These are phyloP conservation scores for Ascochyta clinopodiicola DNA, from an alignment of 2,329 filamentous ascomycete species.

Conservation along the genomic window DNA sequence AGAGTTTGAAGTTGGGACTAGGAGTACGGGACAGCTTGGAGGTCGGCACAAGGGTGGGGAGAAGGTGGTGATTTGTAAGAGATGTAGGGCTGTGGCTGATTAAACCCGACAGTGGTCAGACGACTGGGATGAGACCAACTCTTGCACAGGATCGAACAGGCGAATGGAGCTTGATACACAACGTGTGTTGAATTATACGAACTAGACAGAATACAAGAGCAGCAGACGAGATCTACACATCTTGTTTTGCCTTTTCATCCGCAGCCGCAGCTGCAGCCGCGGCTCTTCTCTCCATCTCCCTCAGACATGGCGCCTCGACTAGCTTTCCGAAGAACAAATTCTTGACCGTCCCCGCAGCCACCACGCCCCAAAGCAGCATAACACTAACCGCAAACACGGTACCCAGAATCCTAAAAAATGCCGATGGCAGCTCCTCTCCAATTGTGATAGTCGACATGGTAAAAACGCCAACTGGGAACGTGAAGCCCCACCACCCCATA, in stretches of 20 bases:
- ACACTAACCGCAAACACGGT: conserved; percentile 60
- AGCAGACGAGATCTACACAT: conserved; percentile 1
- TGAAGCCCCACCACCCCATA: conserved; percentile 69
- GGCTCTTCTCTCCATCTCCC: conserved; percentile 32
- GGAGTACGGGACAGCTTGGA: conserved; percentile 44
- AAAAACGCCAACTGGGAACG: conserved; percentile 62
- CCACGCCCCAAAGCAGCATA: conserved; percentile 61
- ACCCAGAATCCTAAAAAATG: conserved; percentile 62
- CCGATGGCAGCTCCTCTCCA: conserved; percentile 60
- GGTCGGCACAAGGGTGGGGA: conserved; percentile 40
- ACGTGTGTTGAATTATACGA: too few relatives aligned
- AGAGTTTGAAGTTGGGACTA: conserved; percentile 68
- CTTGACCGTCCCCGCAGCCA: conserved; percentile 57
- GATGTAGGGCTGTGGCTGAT: conserved; percentile 50
- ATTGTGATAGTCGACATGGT: conserved; percentile 52
- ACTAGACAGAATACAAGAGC: too few relatives aligned
- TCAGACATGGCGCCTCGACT: conserved; percentile 62
- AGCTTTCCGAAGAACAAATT: conserved; percentile 57
- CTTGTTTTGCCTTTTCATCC: conserved; percentile 13
- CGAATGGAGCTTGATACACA: too few relatives aligned
- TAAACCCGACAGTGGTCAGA: neutral
- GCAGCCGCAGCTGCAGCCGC: conserved; percentile 14
- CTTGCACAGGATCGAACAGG: too few relatives aligned
- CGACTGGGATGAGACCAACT: neutral
- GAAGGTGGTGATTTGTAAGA: conserved; percentile 67